A percentile compares a stretch with the other conserved stretches of the same genome.
Conservation (phyloP, 768 basidiomycete species). For the Clathrus columnatus region DNA sequence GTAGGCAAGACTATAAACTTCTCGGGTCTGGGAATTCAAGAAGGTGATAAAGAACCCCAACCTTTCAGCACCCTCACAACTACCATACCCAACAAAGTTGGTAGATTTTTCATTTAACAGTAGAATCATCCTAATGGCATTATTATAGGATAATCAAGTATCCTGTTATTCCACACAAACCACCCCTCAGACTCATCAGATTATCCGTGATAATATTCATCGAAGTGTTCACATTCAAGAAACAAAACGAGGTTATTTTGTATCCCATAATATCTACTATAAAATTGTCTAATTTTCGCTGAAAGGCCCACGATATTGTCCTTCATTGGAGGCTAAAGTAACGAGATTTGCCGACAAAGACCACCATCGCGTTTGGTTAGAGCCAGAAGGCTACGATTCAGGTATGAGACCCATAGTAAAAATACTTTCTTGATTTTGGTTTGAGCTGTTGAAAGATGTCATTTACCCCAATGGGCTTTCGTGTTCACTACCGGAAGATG, state of each 20-base stretch:
- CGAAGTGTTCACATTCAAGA: slow-evolving; percentile 81
- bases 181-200: slow-evolving; percentile 59
- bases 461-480: slow-evolving; percentile 90
- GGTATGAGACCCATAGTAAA: slow-evolving; percentile 36
- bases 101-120: slow-evolving; percentile 15
- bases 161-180: slow-evolving; percentile 66
- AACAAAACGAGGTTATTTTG: slow-evolving; percentile 61
- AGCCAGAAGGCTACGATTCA: slow-evolving; percentile 88
- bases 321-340: slow-evolving; percentile 83
- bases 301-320: slow-evolving; percentile 83
- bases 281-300: background rate
- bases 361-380: slow-evolving; percentile 75
- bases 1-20: slow-evolving; percentile 66
- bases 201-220: slow-evolving; percentile 71
- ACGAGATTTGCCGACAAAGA: slow-evolving; percentile 66
- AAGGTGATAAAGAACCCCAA: slow-evolving; percentile 53
- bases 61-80: slow-evolving; percentile 73
- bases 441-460: slow-evolving; percentile 40
- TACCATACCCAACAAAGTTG: slow-evolving; percentile 62
- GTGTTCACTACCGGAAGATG: slow-evolving; percentile 77
- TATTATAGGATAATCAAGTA: slow-evolving; percentile 58
- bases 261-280: background rate
- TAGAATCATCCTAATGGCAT: background rate
- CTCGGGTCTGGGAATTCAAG: slow-evolving; percentile 46
- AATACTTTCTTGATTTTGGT: background rate